These are phyloP conservation scores for Pichia heedii DNA, from an alignment of 805 yeast genomes.

Conservation along the genomic window DNA sequence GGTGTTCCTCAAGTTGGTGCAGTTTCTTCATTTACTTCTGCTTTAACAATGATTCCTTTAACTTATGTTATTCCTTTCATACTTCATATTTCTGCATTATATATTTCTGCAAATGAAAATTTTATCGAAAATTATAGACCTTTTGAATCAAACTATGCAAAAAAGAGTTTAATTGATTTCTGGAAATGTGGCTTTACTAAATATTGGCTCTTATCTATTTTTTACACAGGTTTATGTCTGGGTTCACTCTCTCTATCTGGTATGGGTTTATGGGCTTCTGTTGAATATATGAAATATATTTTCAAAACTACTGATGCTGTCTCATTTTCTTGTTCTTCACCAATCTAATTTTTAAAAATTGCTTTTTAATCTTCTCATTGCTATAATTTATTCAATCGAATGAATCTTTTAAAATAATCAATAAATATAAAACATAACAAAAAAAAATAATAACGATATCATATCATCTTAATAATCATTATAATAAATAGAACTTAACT, in stretches of 20 bases:
- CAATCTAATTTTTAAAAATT: conserved; percentile 13
- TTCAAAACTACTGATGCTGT: conserved; percentile 21
- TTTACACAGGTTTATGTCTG: conserved; percentile 17
- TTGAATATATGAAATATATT: conserved; percentile 20
- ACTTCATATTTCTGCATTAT: conserved; percentile 16
- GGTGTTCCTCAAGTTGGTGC: conserved; percentile 23
- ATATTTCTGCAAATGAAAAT: conserved; percentile 1
- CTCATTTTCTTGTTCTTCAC: conserved; percentile 26
- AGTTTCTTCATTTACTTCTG: conserved; percentile 19
- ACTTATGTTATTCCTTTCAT: conserved; percentile 21
- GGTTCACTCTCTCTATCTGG: conserved; percentile 23
- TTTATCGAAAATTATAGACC: not conserved
- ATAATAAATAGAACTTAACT: no score
- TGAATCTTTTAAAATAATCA: no score
- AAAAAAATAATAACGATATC: no score
- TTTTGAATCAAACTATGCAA: not conserved
- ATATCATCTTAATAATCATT: no score
- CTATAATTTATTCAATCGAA: no score
- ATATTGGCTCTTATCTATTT: conserved; percentile 13
- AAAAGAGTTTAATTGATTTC: not conserved
- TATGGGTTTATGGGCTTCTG: conserved; percentile 25
- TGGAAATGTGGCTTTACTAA: conserved; percentile 14
- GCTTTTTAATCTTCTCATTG: no score
- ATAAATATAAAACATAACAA: no score
- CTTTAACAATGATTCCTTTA: conserved; percentile 21